Conservation (phyloP, 352 stramenopile species). For the Globisporangium spinosum region DNA sequence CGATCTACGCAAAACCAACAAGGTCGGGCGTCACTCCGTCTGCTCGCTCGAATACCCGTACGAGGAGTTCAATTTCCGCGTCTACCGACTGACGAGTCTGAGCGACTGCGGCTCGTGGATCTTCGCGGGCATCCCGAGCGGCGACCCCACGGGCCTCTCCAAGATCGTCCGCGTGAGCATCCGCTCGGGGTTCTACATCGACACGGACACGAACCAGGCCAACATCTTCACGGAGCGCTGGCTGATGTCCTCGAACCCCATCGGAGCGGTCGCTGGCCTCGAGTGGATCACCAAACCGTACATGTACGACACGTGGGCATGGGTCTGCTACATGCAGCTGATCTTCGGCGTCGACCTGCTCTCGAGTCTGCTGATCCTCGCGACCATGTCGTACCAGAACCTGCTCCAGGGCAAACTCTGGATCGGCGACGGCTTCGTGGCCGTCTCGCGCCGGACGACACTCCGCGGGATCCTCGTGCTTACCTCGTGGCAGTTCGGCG, state of each 20-base stretch:
- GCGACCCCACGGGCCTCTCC: not conserved
- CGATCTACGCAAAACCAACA: slow-evolving; percentile 1
- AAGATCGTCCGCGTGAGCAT: slow-evolving; percentile 1
- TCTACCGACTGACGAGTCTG: slow-evolving; percentile 3
- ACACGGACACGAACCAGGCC: slow-evolving; percentile 6
- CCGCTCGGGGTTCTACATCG: slow-evolving; percentile 16
- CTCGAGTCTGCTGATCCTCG: slow-evolving; percentile 16
- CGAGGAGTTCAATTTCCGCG: slow-evolving; percentile 6
- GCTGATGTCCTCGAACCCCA: slow-evolving; percentile 6
- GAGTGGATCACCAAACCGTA: not conserved
- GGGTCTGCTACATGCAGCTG: slow-evolving; percentile 22
- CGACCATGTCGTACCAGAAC: slow-evolving; percentile 11
- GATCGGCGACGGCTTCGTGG: slow-evolving; percentile 12
- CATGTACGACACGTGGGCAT: slow-evolving; percentile 21
- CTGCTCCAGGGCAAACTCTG: slow-evolving; percentile 4
- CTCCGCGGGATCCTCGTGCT: slow-evolving; percentile 29
- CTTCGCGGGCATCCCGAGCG: slow-evolving; percentile 11
- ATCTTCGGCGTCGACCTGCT: slow-evolving; percentile 14
- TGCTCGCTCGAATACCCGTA: slow-evolving; percentile 19
- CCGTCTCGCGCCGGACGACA: slow-evolving; percentile 2
- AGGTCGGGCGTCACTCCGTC: slow-evolving; percentile 13
- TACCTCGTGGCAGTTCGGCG: slow-evolving; percentile 36
- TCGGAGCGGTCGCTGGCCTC: not conserved
- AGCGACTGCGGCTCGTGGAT: slow-evolving; percentile 12
- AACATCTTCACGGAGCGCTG: slow-evolving; percentile 20